Evolutionary conservation across 2,329 filamentous ascomycete species (phyloP), one percentile per base, ranked within the genome.

Genomic region (Neonectria coccinea): DNA sequence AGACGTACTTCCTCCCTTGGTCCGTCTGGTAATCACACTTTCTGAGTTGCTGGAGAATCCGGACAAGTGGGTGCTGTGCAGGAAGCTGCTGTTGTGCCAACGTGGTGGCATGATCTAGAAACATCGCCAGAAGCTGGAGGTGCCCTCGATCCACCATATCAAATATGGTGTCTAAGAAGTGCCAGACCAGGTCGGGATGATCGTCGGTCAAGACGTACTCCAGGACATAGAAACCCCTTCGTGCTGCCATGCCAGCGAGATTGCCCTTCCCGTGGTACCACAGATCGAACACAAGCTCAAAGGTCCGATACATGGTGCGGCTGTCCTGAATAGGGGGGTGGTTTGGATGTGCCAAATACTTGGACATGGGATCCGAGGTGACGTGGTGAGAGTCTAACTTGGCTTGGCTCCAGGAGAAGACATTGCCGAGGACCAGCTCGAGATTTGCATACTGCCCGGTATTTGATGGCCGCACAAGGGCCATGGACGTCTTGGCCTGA

Each of bases 261-360:
- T 76, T 71, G 5, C 78, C 78, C 51, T 75, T 75, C 3, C 77
- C 78, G n/a, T 75, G 71, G 25, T 69, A 73, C 77, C 77, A 79
- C 11, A 79, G 69, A 60, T 79, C 78, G 51, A 79, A 79, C 22
- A 77, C 77, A 16, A 79, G 70, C 62, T 79, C 78, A 57, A 79
- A 79, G 1, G 77, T 79, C 55, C 78, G 76, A 56, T 79, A 79
- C 78, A 79, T 79, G 51, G 78, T 79, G 33, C 78, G 78, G 54
- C 78, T 79, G 58, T 79, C 78, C 59, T 79, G 76, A 11, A 79
- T 77, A 25, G 76, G 78, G 10, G 78, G 78, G 10, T 72, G 73
- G 31, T 77, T 77, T 12, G 77, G 78, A 31, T 72, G 74, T 6
- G 76, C 77, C 8, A 79, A 69, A 48, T 79, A 79, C 39, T 67